Conservation (phyloP, 331 rosid genomes). For the Pyrus hybrid region DNA sequence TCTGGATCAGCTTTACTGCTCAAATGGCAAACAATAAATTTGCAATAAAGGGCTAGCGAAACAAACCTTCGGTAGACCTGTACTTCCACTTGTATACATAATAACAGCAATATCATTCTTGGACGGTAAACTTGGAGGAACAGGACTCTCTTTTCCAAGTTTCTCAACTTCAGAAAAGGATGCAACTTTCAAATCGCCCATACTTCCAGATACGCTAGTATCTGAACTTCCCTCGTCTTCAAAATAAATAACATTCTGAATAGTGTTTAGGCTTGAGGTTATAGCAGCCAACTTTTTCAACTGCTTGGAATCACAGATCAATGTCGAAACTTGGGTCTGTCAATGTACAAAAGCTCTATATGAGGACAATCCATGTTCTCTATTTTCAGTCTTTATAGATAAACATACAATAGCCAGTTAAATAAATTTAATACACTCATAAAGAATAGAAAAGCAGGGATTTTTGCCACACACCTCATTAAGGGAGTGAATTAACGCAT, state of each 20-base stretch:
- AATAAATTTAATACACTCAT: neutral
- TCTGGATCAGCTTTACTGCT: neutral
- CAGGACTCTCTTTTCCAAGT: constrained; percentile 54
- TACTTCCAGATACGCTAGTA: constrained; percentile 23
- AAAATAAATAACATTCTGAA: constrained; percentile 59
- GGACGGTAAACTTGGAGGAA: constrained; percentile 61
- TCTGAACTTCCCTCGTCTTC: constrained; percentile 52
- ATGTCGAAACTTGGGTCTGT: constrained; percentile 73
- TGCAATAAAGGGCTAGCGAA: constrained; percentile 8
- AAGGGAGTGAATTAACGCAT: constrained; percentile 80
- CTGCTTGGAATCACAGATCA: constrained; percentile 76
- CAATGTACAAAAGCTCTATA: constrained; percentile 22
- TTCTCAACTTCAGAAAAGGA: constrained; percentile 71
- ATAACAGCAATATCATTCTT: constrained; percentile 59
- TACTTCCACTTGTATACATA: constrained; percentile 96
- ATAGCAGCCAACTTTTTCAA: constrained; percentile 58
- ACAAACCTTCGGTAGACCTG: constrained; percentile 91
- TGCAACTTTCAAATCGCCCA: constrained; percentile 35
- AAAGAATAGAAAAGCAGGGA: constrained; percentile 9
- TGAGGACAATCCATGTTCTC: constrained; percentile 16
- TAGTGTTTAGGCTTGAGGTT: constrained; percentile 45
- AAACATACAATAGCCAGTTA: constrained; percentile 3
- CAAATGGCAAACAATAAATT: constrained; percentile 11
- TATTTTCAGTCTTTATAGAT: neutral
- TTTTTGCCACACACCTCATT: constrained; percentile 56